These are phyloP conservation scores for Curvularia lunata DNA, from an alignment of 2,329 filamentous ascomycete genomes.

Conservation along the genomic window DNA sequence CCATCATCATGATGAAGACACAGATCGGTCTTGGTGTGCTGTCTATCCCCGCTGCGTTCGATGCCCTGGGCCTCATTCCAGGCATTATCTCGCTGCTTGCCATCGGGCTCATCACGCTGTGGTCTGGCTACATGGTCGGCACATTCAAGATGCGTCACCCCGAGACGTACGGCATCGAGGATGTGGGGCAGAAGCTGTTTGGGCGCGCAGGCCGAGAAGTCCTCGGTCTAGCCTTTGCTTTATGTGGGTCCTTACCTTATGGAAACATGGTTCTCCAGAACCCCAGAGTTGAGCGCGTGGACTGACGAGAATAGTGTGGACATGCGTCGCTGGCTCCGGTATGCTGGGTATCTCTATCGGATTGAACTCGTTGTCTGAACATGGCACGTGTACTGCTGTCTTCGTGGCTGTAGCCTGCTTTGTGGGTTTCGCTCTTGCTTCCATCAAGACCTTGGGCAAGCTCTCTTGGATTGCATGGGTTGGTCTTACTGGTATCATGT, in stretches of 20 bases:
- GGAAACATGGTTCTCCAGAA: slow-evolving; percentile 20
- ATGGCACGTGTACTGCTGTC: slow-evolving; percentile 68
- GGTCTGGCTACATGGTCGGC: slow-evolving; percentile 58
- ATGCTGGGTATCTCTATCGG: slow-evolving; percentile 59
- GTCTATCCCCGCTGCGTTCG: slow-evolving; percentile 56
- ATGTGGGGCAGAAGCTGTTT: slow-evolving; percentile 62
- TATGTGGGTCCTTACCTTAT: slow-evolving; percentile 37
- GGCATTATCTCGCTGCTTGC: slow-evolving; percentile 54
- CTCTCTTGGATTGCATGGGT: slow-evolving; percentile 38
- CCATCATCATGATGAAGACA: slow-evolving; percentile 41
- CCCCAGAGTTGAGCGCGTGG: background rate
- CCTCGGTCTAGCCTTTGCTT: slow-evolving; percentile 46
- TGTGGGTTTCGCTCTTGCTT: slow-evolving; percentile 55
- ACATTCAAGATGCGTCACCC: slow-evolving; percentile 62
- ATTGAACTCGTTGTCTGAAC: slow-evolving; percentile 60
- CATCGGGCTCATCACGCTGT: slow-evolving; percentile 55
- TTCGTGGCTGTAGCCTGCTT: slow-evolving; percentile 66
- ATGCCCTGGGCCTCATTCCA: slow-evolving; percentile 57
- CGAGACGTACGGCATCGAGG: slow-evolving; percentile 64
- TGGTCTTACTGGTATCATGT: slow-evolving; percentile 31
- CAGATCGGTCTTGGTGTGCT: slow-evolving; percentile 53
- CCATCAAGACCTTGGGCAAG: slow-evolving; percentile 52
- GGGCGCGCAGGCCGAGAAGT: slow-evolving; percentile 60
- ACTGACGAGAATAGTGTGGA: slow-evolving; percentile 24
- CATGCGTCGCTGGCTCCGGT: slow-evolving; percentile 73